Evolutionary conservation across 208 protist species (phyloP), one percentile per base, ranked within the genome.

Genomic region (Blechomonas ayalai): DNA sequence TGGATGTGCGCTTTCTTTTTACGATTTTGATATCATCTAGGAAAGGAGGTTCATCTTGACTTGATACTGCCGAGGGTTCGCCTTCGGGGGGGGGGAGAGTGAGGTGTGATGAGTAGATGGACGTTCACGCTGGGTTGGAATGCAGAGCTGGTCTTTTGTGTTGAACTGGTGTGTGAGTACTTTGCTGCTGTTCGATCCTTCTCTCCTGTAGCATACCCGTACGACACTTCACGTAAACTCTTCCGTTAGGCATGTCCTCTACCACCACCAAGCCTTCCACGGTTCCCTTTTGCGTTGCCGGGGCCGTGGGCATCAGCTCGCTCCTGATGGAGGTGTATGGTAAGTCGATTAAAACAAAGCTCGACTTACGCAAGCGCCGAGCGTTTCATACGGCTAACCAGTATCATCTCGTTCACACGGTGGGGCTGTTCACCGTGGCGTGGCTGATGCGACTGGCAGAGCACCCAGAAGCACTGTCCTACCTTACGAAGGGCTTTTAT

Each of bases 341-440:
- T 36, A 35, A 38, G n/a, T 10, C 22, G 10, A 53, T 73, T 42
- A 62, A 61, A 49, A 62, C 52, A 10, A 54, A 49, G 16, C 29
- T 69, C 25, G 54, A 44, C 52, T 51, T 55, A 34, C 64, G 64
- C 16, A 47, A 65, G 37, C 71, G 64, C 27, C 71, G 65, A 6
- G 70, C 72, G 25, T 80, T 57, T 59, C 29, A 54, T 38, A 80
- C 61, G 10, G 72, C 72, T 10, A 72, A 73, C 27, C 51, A 72
- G 25, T 80, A 75, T 32, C 72, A 80, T 45, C 40, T 75, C 28
- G 33, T 47, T 0, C 72, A 80, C 58, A 61, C 67, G 24, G 62
- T 55, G 2, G 66, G 56, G 3, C 55, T 80, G 13, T 48, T 65
- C 19, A 58, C 48, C 6, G 55, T 70, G 23, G 62, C 62, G 24